These are phyloP conservation scores for Trametes hirsuta DNA, from an alignment of 1,284 basidiomycete species.

Conservation along the genomic window DNA sequence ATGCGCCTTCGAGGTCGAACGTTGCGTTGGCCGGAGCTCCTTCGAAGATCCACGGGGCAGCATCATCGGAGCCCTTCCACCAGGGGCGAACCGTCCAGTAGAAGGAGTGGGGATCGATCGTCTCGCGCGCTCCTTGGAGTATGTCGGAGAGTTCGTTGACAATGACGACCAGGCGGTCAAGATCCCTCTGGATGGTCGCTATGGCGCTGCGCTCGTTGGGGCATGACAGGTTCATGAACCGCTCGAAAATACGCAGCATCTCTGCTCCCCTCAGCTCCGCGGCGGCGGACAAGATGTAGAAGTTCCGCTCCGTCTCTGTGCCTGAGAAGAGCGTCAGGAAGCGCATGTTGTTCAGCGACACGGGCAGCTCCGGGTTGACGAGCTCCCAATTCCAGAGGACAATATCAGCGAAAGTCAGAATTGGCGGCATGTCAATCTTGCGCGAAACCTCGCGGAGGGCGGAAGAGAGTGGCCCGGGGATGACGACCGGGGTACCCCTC, in stretches of 20 bases:
- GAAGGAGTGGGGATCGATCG: conserved; percentile 87
- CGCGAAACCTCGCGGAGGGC: conserved; percentile 81
- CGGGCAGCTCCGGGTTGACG: conserved; percentile 53
- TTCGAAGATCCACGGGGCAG: conserved; percentile 83
- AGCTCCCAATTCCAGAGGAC: conserved; percentile 94
- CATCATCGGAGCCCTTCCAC: conserved; percentile 85
- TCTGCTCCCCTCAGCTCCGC: conserved; percentile 89
- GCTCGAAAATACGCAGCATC: conserved; percentile 87
- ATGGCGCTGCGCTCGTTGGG: conserved; percentile 70
- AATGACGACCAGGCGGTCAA: conserved; percentile 69
- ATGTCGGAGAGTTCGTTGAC: conserved; percentile 77
- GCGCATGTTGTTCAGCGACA: conserved; percentile 64
- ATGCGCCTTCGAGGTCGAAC: conserved; percentile 83
- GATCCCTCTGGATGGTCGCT: conserved; percentile 73
- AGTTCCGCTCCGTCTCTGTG: conserved; percentile 83
- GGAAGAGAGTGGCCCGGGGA: conserved; percentile 81
- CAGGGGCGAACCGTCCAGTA: conserved; percentile 93
- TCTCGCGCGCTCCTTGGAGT: conserved; percentile 70
- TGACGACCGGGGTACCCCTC: conserved; percentile 45
- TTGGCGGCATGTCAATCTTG: conserved; percentile 84
- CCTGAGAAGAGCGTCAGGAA: conserved; percentile 83
- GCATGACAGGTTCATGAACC: conserved; percentile 75
- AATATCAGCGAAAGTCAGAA: conserved; percentile 95
- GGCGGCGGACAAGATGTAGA: conserved; percentile 85
- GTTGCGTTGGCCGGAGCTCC: conserved; percentile 64